Conservation (phyloP, 2,329 filamentous ascomycete species). For the Curvularia verruculosa region DNA sequence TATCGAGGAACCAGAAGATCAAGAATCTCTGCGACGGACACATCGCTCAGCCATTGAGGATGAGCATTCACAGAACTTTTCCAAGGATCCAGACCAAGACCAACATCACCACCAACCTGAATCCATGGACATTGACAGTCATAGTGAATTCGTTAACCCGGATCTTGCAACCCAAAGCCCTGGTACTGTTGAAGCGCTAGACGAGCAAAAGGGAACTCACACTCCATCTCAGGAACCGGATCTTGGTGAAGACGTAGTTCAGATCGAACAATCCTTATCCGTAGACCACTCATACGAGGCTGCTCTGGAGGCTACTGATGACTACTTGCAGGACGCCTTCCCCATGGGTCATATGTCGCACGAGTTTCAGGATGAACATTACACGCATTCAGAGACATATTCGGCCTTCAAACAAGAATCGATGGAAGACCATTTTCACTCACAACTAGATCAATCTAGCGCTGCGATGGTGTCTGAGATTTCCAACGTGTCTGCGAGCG, state of each 20-base stretch:
- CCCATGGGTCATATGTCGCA: constrained; percentile 4
- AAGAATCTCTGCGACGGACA: background rate
- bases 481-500: background rate
- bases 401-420: constrained; percentile 41
- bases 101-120: constrained; percentile 1
- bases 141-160: constrained; percentile 20
- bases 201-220: constrained; percentile 10
- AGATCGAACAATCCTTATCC: background rate
- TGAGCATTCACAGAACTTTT: background rate
- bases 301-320: constrained; percentile 11
- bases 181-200: background rate
- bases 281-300: constrained; percentile 12
- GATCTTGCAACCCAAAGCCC: constrained; percentile 11
- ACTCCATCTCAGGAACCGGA: constrained; percentile 8
- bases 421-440: constrained; percentile 31
- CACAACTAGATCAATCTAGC: constrained; percentile 13
- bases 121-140: constrained; percentile 5
- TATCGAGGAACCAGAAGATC: constrained; percentile 1
- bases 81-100: background rate
- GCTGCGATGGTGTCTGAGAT: background rate
- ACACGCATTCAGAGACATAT: constrained; percentile 11
- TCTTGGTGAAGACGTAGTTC: background rate
- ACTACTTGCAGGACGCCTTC: constrained; percentile 15
- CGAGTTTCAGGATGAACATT: constrained; percentile 3
- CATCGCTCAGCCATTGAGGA: background rate